These are phyloP conservation scores for Trypanosoma cruzi DNA, from an alignment of 208 protist genomes.

Conservation along the genomic window DNA sequence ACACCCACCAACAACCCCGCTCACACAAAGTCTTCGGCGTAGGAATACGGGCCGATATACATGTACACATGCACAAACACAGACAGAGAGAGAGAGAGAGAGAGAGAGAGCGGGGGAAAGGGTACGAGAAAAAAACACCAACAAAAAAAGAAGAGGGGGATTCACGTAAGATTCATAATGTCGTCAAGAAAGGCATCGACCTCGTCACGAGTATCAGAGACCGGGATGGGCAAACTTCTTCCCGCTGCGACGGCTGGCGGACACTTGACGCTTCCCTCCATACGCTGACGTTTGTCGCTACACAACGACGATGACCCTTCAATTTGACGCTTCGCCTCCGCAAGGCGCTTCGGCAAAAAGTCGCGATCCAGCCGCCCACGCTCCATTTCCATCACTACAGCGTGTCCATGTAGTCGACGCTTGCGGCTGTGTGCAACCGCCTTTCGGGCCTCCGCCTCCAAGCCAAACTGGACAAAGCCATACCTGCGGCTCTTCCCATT, in stretches of 20 bases:
- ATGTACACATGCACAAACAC: not conserved
- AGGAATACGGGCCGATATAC: too few species aligned
- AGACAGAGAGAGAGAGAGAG: not conserved
- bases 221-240: not conserved
- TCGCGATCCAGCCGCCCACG: slow-evolving; percentile 54
- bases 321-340: slow-evolving; percentile 14
- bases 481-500: slow-evolving; percentile 73
- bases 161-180: slow-evolving; percentile 57
- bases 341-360: slow-evolving; percentile 74
- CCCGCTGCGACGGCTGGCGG: not conserved
- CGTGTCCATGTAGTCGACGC: slow-evolving; percentile 62
- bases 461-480: slow-evolving; percentile 83
- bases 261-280: not conserved
- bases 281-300: not conserved
- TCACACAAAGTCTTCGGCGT: too few species aligned
- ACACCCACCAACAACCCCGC: too few species aligned
- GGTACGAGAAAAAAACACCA: not conserved
- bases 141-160: not conserved
- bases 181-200: slow-evolving; percentile 67
- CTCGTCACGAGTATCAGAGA: slow-evolving; percentile 17
- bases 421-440: slow-evolving; percentile 54
- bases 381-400: slow-evolving; percentile 73
- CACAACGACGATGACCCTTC: not conserved
- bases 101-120: not conserved
- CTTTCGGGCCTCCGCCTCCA: slow-evolving; percentile 62